Conservation (phyloP, 140 eudicot genomes). For the Ambrosia hybrid region DNA sequence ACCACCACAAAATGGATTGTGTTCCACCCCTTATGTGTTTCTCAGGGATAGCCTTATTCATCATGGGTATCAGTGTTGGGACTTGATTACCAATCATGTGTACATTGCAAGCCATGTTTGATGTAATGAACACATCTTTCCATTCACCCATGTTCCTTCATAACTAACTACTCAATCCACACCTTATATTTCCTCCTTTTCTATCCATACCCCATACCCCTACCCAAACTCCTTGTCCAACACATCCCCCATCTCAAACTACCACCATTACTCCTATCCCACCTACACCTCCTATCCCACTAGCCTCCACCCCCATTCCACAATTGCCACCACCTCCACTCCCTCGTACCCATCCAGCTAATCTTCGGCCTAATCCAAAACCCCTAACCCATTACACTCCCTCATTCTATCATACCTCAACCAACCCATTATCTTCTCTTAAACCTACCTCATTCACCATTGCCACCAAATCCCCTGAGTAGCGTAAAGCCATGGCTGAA, state of each 20-base stretch:
- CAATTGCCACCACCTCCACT: too few relatives aligned
- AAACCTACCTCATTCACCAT: background rate
- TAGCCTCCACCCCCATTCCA: too few relatives aligned
- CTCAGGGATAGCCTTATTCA: background rate
- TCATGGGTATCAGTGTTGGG: background rate
- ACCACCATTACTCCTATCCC: background rate
- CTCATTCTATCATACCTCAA: background rate
- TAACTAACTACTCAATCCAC: too few relatives aligned
- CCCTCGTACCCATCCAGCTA: background rate
- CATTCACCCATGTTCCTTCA: background rate
- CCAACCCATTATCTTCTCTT: background rate
- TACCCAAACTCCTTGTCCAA: too few relatives aligned
- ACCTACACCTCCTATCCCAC: background rate
- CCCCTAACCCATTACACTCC: background rate
- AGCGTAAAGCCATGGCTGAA: background rate
- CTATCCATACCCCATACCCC: too few relatives aligned
- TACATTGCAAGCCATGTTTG: background rate
- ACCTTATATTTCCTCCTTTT: too few relatives aligned
- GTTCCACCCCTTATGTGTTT: background rate
- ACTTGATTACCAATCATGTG: background rate
- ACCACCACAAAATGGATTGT: background rate
- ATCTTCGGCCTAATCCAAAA: background rate
- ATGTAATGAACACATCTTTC: background rate
- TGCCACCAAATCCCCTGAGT: background rate
- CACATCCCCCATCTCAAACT: background rate